phyloP scores from a whole-genome alignment of 768 basidiomycete genomes.

The Tulasnella sp. region DNA sequence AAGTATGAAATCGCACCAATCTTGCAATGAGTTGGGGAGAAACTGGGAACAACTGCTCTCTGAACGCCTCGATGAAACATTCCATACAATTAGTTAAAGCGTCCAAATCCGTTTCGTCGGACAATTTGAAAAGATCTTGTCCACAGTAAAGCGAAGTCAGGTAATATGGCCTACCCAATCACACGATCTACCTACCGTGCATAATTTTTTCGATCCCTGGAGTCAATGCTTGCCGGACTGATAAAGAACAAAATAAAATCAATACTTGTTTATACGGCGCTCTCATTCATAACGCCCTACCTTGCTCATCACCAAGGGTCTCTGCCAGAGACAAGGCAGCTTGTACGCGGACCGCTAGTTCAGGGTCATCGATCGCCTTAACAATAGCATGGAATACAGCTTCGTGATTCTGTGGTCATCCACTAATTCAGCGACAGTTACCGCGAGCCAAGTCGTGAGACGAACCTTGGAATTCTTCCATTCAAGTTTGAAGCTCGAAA shows the following conservation, averaged over 20 bases:
- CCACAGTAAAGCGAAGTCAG: too few relatives aligned
- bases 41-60: conserved; percentile 71
- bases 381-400: conserved; percentile 53
- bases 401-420: conserved; percentile 42
- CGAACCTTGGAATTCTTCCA: conserved; percentile 58
- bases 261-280: not conserved
- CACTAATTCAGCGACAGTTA: too few relatives aligned
- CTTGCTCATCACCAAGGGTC: conserved; percentile 52
- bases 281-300: conserved; percentile 28
- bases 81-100: conserved; percentile 73
- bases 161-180: too few relatives aligned
- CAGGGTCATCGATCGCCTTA: conserved; percentile 56
- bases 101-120: conserved; percentile 85
- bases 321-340: conserved; percentile 71
- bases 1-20: conserved; percentile 34
- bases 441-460: conserved; percentile 14
- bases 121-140: conserved; percentile 69
- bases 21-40: conserved; percentile 66
- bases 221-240: conserved; percentile 55
- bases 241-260: conserved; percentile 4
- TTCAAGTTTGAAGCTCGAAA: conserved; percentile 52
- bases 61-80: conserved; percentile 74
- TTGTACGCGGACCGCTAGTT: conserved; percentile 74
- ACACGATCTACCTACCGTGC: conserved; percentile 39
- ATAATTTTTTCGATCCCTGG: conserved; percentile 78